These are phyloP conservation scores for Dioscorea alata DNA, from an alignment of 106 monocot species.

Conservation along the genomic window DNA sequence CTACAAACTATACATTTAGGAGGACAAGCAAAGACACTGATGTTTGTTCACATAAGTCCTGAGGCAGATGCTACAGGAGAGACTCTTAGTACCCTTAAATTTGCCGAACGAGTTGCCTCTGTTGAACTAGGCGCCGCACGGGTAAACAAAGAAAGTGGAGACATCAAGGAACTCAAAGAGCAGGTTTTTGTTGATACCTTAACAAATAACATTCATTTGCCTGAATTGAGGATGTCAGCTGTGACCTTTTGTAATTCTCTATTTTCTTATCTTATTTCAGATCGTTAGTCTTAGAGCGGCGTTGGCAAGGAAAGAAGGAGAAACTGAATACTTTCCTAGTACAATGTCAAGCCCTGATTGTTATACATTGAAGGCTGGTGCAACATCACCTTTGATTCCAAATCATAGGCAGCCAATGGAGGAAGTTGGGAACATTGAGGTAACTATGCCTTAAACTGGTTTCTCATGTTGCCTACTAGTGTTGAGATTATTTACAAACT, in stretches of 20 bases:
- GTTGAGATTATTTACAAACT: no score
- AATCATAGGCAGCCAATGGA: constrained; percentile 52
- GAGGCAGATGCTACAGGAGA: constrained; percentile 74
- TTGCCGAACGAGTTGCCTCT: constrained; percentile 83
- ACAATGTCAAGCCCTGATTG: constrained; percentile 27
- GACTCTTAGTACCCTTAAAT: constrained; percentile 96
- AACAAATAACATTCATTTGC: not conserved
- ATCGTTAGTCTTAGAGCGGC: constrained; percentile 68
- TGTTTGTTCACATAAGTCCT: constrained; percentile 98
- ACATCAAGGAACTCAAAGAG: constrained; percentile 83
- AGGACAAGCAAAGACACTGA: constrained; percentile 97
- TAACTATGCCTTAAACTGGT: constrained; percentile 2
- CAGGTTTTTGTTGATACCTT: constrained; percentile 42
- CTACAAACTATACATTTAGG: constrained; percentile 35
- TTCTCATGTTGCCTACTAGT: no score
- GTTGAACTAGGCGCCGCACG: constrained; percentile 89
- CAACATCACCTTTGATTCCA: constrained; percentile 31
- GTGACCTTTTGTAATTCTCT: no score
- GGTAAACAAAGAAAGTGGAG: constrained; percentile 66
- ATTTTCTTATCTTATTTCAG: constrained; percentile 25
- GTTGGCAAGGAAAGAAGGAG: constrained; percentile 63
- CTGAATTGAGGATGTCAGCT: no score
- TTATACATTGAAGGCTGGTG: constrained; percentile 31
- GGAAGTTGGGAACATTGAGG: constrained; percentile 80
- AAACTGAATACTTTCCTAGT: constrained; percentile 19